Percentiles rank a stretch among this genome's conserved stretches.
Conservation (phyloP, 257 asterid species). For the Rubia yunnanensis region DNA sequence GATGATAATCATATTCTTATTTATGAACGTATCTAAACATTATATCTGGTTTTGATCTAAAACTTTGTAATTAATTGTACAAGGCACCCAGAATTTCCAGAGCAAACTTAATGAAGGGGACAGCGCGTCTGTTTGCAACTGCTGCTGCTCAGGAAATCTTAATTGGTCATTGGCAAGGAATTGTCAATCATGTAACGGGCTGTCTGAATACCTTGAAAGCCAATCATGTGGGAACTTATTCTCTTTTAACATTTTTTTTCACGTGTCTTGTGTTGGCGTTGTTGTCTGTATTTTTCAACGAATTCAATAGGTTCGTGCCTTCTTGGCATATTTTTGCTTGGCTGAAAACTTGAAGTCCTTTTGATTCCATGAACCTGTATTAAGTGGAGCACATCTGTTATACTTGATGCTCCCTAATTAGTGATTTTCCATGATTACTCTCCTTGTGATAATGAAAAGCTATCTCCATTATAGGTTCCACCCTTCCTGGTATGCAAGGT, state of each 20-base stretch:
- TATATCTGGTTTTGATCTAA: conserved; percentile 1
- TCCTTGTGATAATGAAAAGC: not conserved
- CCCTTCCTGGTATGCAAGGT: conserved; percentile 90
- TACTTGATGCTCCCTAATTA: not conserved
- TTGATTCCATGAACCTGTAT: not conserved
- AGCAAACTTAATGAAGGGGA: conserved; percentile 74
- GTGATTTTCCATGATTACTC: not conserved
- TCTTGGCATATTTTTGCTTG: not conserved
- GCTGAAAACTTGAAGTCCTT: not conserved
- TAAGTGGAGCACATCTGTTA: not conserved
- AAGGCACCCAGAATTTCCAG: conserved; percentile 97
- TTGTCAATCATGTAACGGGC: conserved; percentile 58
- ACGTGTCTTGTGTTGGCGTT: not conserved
- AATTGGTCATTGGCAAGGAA: conserved; percentile 98
- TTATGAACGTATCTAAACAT: not conserved
- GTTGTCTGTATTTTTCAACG: not conserved
- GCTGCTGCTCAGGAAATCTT: conserved; percentile 91
- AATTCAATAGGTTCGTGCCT: not conserved
- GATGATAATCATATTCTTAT: not conserved
- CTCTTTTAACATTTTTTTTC: not conserved
- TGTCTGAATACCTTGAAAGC: conserved; percentile 59
- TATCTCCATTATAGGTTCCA: conserved; percentile 64
- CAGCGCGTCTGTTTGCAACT: conserved; percentile 79
- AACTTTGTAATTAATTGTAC: not conserved
- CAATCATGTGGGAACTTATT: conserved; percentile 48